Evolutionary conservation across 768 basidiomycete genomes (phyloP).

Genomic region (Agrocybe praecox): DNA sequence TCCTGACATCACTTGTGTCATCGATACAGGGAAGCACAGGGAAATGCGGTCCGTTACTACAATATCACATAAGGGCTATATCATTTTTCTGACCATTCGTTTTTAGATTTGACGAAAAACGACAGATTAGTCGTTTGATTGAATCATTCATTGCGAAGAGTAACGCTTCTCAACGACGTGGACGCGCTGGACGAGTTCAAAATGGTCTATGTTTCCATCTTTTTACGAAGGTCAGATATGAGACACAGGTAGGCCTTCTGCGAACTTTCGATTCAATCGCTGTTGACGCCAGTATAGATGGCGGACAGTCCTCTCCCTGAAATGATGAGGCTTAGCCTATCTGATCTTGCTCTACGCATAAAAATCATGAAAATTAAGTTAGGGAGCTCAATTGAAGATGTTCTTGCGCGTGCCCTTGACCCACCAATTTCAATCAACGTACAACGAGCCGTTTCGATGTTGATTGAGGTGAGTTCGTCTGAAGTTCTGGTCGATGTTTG

Average conservation of each 20-base stretch:
- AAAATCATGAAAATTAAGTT: slow-evolving; percentile 93
- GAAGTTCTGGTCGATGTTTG: neutral
- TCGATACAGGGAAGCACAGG: slow-evolving; percentile 91
- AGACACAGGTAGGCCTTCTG: slow-evolving; percentile 56
- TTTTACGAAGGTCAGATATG: slow-evolving; percentile 87
- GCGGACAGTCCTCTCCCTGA: slow-evolving; percentile 91
- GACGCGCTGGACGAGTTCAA: slow-evolving; percentile 91
- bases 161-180: slow-evolving; percentile 88
- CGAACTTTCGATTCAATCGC: too few species aligned
- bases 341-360: slow-evolving; percentile 88
- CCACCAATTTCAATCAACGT: slow-evolving; percentile 87
- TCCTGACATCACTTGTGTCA: slow-evolving; percentile 95
- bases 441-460: slow-evolving; percentile 83
- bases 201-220: slow-evolving; percentile 92
- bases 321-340: slow-evolving; percentile 91
- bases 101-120: slow-evolving; percentile 90
- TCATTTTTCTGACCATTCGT: neutral
- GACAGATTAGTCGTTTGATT: slow-evolving; percentile 88
- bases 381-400: slow-evolving; percentile 87
- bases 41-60: slow-evolving; percentile 75
- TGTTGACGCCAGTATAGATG: slow-evolving; percentile 51
- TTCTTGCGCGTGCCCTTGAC: slow-evolving; percentile 84
- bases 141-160: slow-evolving; percentile 92
- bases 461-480: slow-evolving; percentile 72
- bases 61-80: neutral